Percentiles rank a stretch among this genome's conserved stretches.
Evolutionary conservation across 345 rosid species (phyloP).

Genomic region (Citrus mangshanensis): DNA sequence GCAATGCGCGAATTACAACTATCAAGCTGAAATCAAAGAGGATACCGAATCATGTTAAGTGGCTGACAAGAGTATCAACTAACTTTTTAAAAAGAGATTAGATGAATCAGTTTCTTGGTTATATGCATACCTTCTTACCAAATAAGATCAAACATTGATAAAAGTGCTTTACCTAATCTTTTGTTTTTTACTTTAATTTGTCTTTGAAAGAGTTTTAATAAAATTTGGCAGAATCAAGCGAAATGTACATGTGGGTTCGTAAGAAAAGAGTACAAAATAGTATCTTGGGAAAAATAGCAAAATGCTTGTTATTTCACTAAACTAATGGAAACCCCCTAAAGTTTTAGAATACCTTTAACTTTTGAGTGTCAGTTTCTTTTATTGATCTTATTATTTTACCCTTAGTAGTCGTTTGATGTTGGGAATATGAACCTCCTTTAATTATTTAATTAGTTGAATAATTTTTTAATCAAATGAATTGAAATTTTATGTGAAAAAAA

Average conservation of each 20-base stretch:
- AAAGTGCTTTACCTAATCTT: constrained; percentile 4
- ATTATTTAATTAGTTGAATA: too few species aligned
- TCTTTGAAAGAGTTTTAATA: neutral
- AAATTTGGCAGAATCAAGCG: neutral
- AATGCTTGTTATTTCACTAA: too few species aligned
- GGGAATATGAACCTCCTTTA: too few species aligned
- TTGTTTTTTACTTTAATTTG: neutral
- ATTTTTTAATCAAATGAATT: too few species aligned
- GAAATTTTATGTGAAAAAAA: too few species aligned
- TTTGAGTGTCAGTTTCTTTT: too few species aligned
- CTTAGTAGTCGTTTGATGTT: too few species aligned
- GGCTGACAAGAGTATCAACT: constrained; percentile 33
- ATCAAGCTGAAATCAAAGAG: constrained; percentile 12
- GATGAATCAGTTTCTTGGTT: neutral
- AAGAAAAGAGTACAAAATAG: neutral
- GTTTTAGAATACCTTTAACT: too few species aligned
- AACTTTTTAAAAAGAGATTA: constrained; percentile 20
- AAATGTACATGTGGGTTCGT: neutral
- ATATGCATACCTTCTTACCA: neutral
- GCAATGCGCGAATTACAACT: neutral
- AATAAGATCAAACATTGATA: neutral
- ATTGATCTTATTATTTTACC: too few species aligned
- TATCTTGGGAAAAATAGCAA: neutral
- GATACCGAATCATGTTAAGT: constrained; percentile 25
- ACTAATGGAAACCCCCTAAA: too few species aligned